Evolutionary conservation across 306 rosid genomes (phyloP), one percentile per base, ranked within the genome.

Genomic region (Casuarina equisetifolia): DNA sequence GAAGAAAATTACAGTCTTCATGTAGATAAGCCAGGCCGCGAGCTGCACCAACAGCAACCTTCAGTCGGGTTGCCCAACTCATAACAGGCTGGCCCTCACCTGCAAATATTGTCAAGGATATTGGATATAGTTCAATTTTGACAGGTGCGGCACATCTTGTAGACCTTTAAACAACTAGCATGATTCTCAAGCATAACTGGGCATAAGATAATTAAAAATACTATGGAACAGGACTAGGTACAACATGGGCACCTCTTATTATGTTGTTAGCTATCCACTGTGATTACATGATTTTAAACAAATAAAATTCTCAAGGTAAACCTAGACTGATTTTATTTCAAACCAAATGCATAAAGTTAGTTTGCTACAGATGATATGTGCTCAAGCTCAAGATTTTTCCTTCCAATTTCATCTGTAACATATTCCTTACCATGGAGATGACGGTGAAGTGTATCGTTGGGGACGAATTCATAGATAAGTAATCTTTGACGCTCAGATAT

Each of bases 1-100:
- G 69, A 79, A 70, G 84, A 80, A 84, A 85, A 88, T 82, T 85
- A 96, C 98, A 96, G 69, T 96, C 99, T 88, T 96, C 98, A 58
- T 96, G 99, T 40, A 96, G 85, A 86, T 96, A 92, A 71, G 99
- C 98, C 73, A 96, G 84, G 84, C 99, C 99, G 19, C 94, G 96
- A 81, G 99, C 97, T 77, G 98, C 88, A 77, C 99, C 99, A 73
- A 91, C 93, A 19, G 97, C 99, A 85, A 91, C 94, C 83, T 79
- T 93, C 69, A 90, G 89, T 86, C 99, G 90, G 57, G 91, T 90
- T 68, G 88, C 86, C 98, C 98, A 96, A 86, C 85, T 88, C 82
- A 92, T 70, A 77, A 95, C 82, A 5, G 96, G 89, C 78, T 74
- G 77, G 53, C 76, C 89, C 61, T 78, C 89, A 44, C 54, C 98